Conservation (phyloP, 2,329 filamentous ascomycete species). For the Sporothrix curviconia region DNA sequence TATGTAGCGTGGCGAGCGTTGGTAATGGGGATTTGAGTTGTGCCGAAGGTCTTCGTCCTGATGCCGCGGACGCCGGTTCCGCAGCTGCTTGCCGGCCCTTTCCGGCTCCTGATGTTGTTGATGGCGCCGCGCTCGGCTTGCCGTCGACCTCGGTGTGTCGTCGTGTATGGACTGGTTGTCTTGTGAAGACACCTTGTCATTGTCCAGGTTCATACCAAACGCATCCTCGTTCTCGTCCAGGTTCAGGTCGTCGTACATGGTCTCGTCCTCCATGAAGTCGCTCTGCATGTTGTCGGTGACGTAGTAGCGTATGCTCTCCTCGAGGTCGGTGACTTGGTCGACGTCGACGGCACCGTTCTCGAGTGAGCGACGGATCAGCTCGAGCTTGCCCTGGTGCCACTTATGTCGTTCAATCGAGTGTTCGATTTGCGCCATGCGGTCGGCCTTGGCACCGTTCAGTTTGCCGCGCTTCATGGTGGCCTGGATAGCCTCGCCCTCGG, state of each 20-base stretch:
- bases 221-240: conserved; percentile 86
- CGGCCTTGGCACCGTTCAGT: conserved; percentile 73
- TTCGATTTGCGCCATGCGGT: conserved; percentile 82
- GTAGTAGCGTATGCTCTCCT: conserved; percentile 92
- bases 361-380: conserved; percentile 79
- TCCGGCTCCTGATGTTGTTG: conserved; percentile 37
- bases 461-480: conserved; percentile 93
- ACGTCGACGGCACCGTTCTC: conserved; percentile 89
- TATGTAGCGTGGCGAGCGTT: conserved; percentile 84
- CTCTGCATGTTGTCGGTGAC: conserved; percentile 82
- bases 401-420: conserved; percentile 84
- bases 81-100: conserved; percentile 47
- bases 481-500: conserved; percentile 79
- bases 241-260: conserved; percentile 89
- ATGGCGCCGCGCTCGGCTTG: conserved; percentile 35
- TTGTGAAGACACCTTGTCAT: conserved; percentile 88
- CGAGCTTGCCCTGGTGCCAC: conserved; percentile 90
- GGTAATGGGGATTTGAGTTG: conserved; percentile 92
- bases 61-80: conserved; percentile 44
- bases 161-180: conserved; percentile 90
- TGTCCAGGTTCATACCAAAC: conserved; percentile 73
- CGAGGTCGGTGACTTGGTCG: conserved; percentile 78
- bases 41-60: conserved; percentile 67
- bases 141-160: conserved; percentile 58
- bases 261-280: conserved; percentile 91